These are phyloP conservation scores for Pichia membranifaciens DNA, from an alignment of 805 yeast genomes.

Conservation along the genomic window DNA sequence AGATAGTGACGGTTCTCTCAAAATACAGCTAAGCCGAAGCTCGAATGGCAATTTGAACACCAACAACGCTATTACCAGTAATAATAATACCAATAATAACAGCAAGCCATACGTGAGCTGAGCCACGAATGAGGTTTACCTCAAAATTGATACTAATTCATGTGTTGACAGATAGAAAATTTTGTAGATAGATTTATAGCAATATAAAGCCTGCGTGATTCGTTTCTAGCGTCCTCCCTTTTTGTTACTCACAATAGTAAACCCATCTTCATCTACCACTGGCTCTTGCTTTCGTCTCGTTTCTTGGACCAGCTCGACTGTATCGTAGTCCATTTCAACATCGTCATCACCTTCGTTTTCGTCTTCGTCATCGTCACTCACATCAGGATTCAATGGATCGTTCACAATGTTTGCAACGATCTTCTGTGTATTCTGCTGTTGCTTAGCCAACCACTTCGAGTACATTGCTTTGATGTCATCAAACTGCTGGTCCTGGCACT, in stretches of 20 bases:
- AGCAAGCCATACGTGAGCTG: no score
- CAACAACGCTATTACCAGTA: no score
- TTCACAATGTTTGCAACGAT: slow-evolving; percentile 42
- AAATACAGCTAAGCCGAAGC: slow-evolving; percentile 5
- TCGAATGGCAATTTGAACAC: not conserved
- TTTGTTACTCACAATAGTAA: slow-evolving; percentile 69
- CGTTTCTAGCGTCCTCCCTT: slow-evolving; percentile 39
- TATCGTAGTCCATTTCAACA: slow-evolving; percentile 32
- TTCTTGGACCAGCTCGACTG: slow-evolving; percentile 32
- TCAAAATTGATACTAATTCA: no score
- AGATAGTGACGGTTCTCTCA: slow-evolving; percentile 13
- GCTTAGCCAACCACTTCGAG: slow-evolving; percentile 50
- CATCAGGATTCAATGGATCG: slow-evolving; percentile 62
- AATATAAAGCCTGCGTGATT: not conserved
- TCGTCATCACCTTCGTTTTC: slow-evolving; percentile 40
- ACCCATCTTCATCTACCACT: slow-evolving; percentile 88
- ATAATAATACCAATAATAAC: not conserved
- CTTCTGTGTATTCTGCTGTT: slow-evolving; percentile 32
- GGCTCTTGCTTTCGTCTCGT: slow-evolving; percentile 48
- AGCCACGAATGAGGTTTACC: no score
- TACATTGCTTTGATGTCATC: slow-evolving; percentile 54
- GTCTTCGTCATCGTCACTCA: slow-evolving; percentile 36
- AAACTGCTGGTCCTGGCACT: slow-evolving; percentile 51
- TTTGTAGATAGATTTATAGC: not conserved
- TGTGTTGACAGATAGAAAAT: not conserved